phyloP scores from a whole-genome alignment of 768 basidiomycete genomes.

The Suillus clintonianus region DNA sequence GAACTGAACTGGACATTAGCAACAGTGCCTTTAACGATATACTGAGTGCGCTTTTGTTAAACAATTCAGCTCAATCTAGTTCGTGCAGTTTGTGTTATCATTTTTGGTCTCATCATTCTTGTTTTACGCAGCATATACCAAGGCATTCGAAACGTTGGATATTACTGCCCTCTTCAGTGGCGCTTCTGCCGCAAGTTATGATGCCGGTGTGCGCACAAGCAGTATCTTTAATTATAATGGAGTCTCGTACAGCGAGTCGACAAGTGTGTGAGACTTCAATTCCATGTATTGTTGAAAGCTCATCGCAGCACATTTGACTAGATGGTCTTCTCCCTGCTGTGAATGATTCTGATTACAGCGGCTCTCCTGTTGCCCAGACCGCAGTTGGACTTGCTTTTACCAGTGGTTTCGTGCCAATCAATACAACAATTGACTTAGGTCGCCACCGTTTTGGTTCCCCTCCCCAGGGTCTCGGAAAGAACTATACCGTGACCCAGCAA shows the following conservation, averaged over 20 bases:
- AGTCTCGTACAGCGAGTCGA: slow-evolving; percentile 10
- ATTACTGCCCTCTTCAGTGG: not conserved
- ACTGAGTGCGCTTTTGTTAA: not conserved
- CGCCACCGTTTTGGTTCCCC: not conserved
- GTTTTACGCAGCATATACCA: not conserved
- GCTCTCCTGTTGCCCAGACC: not conserved
- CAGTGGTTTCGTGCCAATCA: slow-evolving; percentile 5
- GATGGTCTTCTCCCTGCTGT: slow-evolving; percentile 7
- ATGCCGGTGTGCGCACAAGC: not conserved
- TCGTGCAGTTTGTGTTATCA: not conserved
- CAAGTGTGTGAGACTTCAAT: not conserved
- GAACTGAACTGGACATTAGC: not conserved
- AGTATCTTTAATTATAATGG: slow-evolving; percentile 4
- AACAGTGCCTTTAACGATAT: not conserved
- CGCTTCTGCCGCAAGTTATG: not conserved
- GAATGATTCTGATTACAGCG: not conserved
- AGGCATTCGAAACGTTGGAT: not conserved
- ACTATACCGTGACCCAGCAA: slow-evolving; percentile 1
- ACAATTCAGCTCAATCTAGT: not conserved
- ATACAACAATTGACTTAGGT: not conserved
- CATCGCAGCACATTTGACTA: not conserved
- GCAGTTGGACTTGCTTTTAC: not conserved
- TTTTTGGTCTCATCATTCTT: not conserved
- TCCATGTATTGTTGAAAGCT: not conserved
- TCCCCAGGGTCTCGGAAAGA: not conserved